Base-by-base conservation (phyloP, 176 grass and related monocot genomes). In the Carex littledalei region DNA sequence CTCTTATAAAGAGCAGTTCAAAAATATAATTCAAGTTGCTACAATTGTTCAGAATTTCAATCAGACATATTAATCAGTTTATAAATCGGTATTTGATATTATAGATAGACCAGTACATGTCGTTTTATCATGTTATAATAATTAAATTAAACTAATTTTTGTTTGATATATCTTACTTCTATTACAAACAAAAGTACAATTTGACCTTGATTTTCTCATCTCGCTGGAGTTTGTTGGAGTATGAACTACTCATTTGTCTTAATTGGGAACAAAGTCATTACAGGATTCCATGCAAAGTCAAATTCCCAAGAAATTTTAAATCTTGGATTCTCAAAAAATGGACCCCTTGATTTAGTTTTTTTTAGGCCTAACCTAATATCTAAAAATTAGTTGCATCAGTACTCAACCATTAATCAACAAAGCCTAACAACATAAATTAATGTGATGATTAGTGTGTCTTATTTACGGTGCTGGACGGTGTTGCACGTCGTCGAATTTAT, bases 221-320 rank as follows among this genome's bases (percentile, higher is more conserved):
- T 49, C 68, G 68, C 6, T 72, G 68, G 8, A 71, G 67, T 6
- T 20, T 0, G 47, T 8, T 56, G 50, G 74, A 56, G 74, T 78
- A 56, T 0, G 22, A 56, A 78, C 50, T 32, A 56, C 73, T 78
- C 45, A 50, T 56, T 78, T 78, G 49, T 56, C 49, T 78, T 78
- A 56, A 29, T 43, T 54, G 13, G 50, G 6, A 34, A 78, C 74
- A 78, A 78, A 78, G 74, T 32, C 74, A 34, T 78, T 31, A 56
- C 74, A 78, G 12, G 47, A 78, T 78, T 54, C 74, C 50, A 54
- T 55, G 74, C 74, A 78, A 78, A 56, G 74, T 78, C 50, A 78
- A 78, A 53, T 55, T 74, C 50, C 50, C 49, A 34, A 31, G 22
- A 78, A 78, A 31, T 55, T 56, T 29, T 77, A 21, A 22, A 72